Evolutionary conservation across 176 grass and related monocot genomes (phyloP).

Genomic region (Hsuehochloa calcarea): DNA sequence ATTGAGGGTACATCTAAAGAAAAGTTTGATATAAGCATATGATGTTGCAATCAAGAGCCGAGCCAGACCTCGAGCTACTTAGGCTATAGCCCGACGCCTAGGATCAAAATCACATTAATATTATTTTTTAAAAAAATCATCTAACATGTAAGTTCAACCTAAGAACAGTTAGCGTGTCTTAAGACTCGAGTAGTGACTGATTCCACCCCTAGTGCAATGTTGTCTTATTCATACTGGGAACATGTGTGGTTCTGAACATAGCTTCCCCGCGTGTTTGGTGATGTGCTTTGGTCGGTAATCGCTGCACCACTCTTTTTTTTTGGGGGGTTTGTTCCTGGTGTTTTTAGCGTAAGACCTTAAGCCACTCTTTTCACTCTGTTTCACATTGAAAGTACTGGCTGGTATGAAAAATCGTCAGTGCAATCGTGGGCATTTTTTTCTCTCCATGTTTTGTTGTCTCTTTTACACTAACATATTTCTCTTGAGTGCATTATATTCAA

Average conservation of each 20-base stretch:
- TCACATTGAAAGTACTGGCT: constrained; percentile 9
- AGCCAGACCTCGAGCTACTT: no score
- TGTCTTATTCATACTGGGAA: constrained; percentile 4
- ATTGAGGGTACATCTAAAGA: neutral
- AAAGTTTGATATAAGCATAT: neutral
- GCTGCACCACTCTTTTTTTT: neutral
- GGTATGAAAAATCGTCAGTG: neutral
- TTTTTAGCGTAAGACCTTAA: neutral
- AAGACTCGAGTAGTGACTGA: no score
- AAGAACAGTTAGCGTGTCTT: no score
- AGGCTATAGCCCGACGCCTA: no score
- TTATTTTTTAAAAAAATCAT: no score
- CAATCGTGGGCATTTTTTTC: no score
- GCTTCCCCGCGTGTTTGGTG: neutral
- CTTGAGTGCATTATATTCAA: neutral
- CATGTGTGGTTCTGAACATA: neutral
- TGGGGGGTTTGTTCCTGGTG: neutral
- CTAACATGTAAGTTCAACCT: no score
- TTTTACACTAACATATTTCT: neutral
- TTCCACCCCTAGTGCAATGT: neutral
- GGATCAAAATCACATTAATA: no score
- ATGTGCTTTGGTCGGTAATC: neutral
- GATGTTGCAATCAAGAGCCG: neutral
- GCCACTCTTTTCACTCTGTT: neutral
- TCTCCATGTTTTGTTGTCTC: neutral